These are phyloP conservation scores for Cutaneotrichosporon mucoides DNA, from an alignment of 1,284 basidiomycete species.

Conservation along the genomic window DNA sequence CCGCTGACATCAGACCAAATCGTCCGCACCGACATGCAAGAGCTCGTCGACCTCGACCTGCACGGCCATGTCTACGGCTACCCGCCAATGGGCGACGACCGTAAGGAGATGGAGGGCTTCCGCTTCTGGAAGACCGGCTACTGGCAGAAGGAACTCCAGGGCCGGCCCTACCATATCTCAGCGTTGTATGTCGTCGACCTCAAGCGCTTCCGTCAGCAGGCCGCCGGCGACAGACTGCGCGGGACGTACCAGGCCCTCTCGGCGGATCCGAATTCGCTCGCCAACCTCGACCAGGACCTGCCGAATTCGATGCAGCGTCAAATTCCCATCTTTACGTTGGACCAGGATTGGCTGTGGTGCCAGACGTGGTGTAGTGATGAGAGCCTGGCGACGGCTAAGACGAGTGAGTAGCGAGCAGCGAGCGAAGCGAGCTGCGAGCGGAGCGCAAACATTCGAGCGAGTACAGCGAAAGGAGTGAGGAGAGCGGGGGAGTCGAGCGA, in stretches of 20 bases:
- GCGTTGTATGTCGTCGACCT: slow-evolving; percentile 95
- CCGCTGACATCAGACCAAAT: slow-evolving; percentile 67
- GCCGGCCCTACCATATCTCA: slow-evolving; percentile 78
- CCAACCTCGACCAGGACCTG: slow-evolving; percentile 95
- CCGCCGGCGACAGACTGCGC: slow-evolving; percentile 68
- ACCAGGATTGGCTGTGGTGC: slow-evolving; percentile 87
- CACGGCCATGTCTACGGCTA: slow-evolving; percentile 90
- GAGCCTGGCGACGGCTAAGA: slow-evolving; percentile 52
- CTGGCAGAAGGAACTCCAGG: slow-evolving; percentile 79
- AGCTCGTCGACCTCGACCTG: slow-evolving; percentile 84
- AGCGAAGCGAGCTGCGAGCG: too few relatives aligned
- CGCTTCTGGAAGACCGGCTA: slow-evolving; percentile 97
- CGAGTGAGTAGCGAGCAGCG: slow-evolving; percentile 33
- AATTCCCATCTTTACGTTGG: slow-evolving; percentile 81
- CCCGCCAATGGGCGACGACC: slow-evolving; percentile 95
- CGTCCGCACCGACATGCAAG: slow-evolving; percentile 89
- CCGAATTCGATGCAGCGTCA: slow-evolving; percentile 86
- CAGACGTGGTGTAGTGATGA: slow-evolving; percentile 55
- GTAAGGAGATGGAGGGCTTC: slow-evolving; percentile 92
- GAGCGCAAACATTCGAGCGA: too few relatives aligned
- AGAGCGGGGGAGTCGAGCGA: too few relatives aligned
- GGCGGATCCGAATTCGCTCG: slow-evolving; percentile 85
- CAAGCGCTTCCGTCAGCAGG: slow-evolving; percentile 81
- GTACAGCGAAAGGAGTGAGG: too few relatives aligned
- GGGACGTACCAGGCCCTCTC: slow-evolving; percentile 89